These are phyloP conservation scores for Triticum dicoccoides DNA, from an alignment of 176 grass and related monocot genomes.

Conservation along the genomic window DNA sequence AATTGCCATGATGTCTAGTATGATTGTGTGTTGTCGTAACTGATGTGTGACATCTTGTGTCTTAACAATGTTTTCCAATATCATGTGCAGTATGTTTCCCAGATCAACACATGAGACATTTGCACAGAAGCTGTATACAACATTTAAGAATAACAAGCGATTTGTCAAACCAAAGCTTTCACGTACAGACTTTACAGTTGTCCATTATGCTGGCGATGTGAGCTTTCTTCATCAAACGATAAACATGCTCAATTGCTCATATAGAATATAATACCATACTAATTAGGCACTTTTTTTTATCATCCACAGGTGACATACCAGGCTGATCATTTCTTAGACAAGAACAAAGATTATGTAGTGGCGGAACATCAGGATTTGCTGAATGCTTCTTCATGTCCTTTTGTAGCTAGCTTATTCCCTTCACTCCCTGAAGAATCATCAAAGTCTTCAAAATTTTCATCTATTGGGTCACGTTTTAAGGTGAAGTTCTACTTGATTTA, in stretches of 20 bases:
- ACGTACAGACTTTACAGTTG: constrained; percentile 89
- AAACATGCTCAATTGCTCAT: constrained; percentile 32
- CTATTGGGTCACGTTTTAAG: constrained; percentile 96
- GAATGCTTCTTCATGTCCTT: constrained; percentile 75
- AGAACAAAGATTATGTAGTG: constrained; percentile 99
- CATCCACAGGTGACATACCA: constrained; percentile 81
- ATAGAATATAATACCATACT: constrained; percentile 18
- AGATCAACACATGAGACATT: constrained; percentile 99
- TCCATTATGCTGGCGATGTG: constrained; percentile 97
- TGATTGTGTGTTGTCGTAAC: constrained; percentile 16
- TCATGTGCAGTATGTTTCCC: constrained; percentile 89
- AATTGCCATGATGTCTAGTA: constrained; percentile 4
- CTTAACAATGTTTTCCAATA: constrained; percentile 32
- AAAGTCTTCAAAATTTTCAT: constrained; percentile 98
- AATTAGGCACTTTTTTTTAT: constrained; percentile 25
- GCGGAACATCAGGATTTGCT: constrained; percentile 97
- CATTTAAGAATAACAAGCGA: constrained; percentile 88
- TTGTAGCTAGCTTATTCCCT: constrained; percentile 86
- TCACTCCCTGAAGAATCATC: constrained; percentile 88
- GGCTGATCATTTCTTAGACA: constrained; percentile 88
- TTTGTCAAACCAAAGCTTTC: constrained; percentile 97
- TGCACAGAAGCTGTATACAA: constrained; percentile 93
- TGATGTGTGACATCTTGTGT: constrained; percentile 24
- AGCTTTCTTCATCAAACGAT: constrained; percentile 28
- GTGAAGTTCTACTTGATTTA: constrained; percentile 49